These are phyloP conservation scores for Penicillium fimorum DNA, from an alignment of 495 filamentous ascomycete species.

Conservation along the genomic window DNA sequence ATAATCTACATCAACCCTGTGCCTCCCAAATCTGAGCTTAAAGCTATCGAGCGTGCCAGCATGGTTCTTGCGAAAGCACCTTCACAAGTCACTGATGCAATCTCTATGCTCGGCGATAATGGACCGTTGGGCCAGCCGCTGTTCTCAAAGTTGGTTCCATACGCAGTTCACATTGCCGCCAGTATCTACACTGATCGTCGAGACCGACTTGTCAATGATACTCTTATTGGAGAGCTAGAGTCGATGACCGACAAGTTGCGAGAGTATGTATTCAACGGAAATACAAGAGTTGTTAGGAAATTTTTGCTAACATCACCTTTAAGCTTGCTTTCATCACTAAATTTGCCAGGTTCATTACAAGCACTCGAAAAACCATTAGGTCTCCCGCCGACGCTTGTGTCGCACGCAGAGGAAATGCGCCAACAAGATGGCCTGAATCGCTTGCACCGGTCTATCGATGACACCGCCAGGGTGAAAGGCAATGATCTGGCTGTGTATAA, in stretches of 20 bases:
- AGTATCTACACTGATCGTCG: conserved; percentile 93
- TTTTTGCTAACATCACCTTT: conserved; percentile 14
- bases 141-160: conserved; percentile 90
- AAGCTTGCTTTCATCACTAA: conserved; percentile 72
- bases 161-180: conserved; percentile 90
- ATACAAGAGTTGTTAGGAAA: not conserved
- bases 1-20: conserved; percentile 85
- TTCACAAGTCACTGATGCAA: conserved; percentile 76
- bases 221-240: conserved; percentile 82
- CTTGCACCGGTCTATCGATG: conserved; percentile 72
- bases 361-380: conserved; percentile 94
- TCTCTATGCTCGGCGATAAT: conserved; percentile 74
- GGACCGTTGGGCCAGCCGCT: conserved; percentile 77
- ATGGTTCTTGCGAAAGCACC: conserved; percentile 85
- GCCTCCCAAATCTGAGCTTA: conserved; percentile 84
- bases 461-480: conserved; percentile 80
- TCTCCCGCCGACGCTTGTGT: conserved; percentile 75
- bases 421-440: conserved; percentile 82
- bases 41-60: conserved; percentile 76
- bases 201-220: conserved; percentile 82
- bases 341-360: conserved; percentile 89
- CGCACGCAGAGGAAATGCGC: conserved; percentile 93
- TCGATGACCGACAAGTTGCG: conserved; percentile 75
- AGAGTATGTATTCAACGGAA: conserved; percentile 48
- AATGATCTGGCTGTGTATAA: conserved; percentile 73